Percentiles rank a stretch among this genome's conserved stretches.
These are phyloP conservation scores for Rhizophora mangle DNA, from an alignment of 345 rosid species.

Conservation along the genomic window DNA sequence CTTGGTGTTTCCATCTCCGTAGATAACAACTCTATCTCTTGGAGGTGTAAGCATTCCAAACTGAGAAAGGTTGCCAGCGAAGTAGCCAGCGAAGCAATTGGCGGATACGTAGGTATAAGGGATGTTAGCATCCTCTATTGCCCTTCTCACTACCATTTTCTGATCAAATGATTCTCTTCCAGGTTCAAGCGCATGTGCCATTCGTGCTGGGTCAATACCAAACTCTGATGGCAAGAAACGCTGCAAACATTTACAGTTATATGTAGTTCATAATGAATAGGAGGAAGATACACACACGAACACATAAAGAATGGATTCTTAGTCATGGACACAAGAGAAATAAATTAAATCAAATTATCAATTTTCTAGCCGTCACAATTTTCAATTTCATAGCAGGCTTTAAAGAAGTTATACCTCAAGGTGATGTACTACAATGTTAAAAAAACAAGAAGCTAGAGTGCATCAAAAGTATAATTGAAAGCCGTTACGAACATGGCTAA, in stretches of 20 bases:
- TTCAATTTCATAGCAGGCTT: too few species aligned
- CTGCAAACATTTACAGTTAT: conserved; percentile 21
- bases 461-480: too few species aligned
- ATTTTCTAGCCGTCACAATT: too few species aligned
- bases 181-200: conserved; percentile 72
- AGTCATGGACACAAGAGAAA: too few species aligned
- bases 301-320: too few species aligned
- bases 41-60: conserved; percentile 66
- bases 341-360: too few species aligned
- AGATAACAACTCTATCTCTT: conserved; percentile 38
- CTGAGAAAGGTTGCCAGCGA: conserved; percentile 67
- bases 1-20: conserved; percentile 72
- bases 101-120: conserved; percentile 71
- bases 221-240: conserved; percentile 86
- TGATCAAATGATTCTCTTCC: conserved; percentile 77
- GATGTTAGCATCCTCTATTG: conserved; percentile 68
- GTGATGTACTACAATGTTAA: too few species aligned
- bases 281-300: too few species aligned
- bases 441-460: too few species aligned
- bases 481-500: too few species aligned
- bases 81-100: conserved; percentile 78
- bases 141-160: conserved; percentile 75
- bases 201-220: conserved; percentile 77
- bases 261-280: too few species aligned
- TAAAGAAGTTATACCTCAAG: too few species aligned